These are phyloP conservation scores for Quercus rubra DNA, from an alignment of 306 rosid genomes.

Conservation along the genomic window DNA sequence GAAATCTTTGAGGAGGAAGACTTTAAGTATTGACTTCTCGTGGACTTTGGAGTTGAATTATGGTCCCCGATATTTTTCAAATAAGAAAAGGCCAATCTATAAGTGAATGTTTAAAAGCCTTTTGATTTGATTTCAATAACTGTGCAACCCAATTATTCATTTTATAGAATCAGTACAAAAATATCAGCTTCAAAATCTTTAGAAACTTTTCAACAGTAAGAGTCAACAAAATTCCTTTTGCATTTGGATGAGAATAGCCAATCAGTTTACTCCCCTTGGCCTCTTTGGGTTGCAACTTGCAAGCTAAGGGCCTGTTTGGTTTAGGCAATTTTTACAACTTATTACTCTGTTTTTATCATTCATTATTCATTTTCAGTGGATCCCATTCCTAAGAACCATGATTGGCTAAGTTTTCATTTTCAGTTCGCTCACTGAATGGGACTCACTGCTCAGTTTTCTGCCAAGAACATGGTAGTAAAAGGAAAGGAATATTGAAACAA, in stretches of 20 bases:
- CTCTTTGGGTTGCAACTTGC: no score
- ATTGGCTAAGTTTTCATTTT: no score
- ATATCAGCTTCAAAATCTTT: not conserved
- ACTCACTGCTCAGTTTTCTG: no score
- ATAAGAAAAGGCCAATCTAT: not conserved
- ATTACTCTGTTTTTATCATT: rapidly evolving
- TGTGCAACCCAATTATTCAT: not conserved
- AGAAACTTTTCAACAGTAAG: not conserved
- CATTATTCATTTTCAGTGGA: no score
- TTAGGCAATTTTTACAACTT: no score
- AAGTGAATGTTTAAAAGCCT: not conserved
- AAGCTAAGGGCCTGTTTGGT: no score
- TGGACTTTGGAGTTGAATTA: not conserved
- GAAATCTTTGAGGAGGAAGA: not conserved
- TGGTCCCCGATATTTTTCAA: not conserved
- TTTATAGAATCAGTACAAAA: not conserved
- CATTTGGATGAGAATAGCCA: not conserved
- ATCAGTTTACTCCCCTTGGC: no score
- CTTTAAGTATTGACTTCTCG: not conserved
- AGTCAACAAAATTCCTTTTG: not conserved
- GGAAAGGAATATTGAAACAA: no score
- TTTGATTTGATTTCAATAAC: not conserved
- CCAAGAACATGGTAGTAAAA: no score
- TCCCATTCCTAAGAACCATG: no score
- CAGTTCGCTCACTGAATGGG: no score